Conservation (phyloP, 2,329 filamentous ascomycete genomes). For the Colletotrichum sp. region DNA sequence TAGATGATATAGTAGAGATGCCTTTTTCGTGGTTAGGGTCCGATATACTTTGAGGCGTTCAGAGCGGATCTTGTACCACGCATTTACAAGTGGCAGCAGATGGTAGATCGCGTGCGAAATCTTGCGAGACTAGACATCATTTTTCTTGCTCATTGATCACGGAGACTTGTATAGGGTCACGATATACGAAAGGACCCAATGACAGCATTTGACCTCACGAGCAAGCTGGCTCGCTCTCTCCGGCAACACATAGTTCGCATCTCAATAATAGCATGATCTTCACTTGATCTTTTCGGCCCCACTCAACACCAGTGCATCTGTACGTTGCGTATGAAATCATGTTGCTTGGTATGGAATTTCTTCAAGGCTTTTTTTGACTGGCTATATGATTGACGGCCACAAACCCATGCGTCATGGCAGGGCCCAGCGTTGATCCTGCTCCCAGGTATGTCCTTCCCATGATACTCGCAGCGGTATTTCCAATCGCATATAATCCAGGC, state of each 20-base stretch:
- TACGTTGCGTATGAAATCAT: neutral
- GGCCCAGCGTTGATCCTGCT: constrained; percentile 38
- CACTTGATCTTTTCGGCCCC: neutral
- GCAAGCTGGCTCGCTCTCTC: neutral
- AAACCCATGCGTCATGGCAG: constrained; percentile 39
- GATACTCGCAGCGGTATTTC: constrained; percentile 35
- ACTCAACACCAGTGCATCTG: neutral
- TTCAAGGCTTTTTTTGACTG: neutral
- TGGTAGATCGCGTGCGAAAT: neutral
- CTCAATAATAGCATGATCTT: neutral
- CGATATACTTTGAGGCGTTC: neutral
- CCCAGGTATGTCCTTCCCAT: constrained; percentile 39
- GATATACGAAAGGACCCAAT: neutral
- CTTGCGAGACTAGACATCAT: neutral
- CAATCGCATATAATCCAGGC: constrained; percentile 37
- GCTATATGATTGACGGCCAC: constrained; percentile 22
- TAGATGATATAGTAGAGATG: neutral
- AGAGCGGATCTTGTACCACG: neutral
- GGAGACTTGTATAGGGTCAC: neutral
- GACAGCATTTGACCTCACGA: neutral
- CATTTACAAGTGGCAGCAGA: neutral
- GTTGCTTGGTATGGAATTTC: neutral
- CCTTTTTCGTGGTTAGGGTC: neutral
- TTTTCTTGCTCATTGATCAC: neutral
- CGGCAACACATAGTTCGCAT: neutral